Percentiles rank a stretch among this genome's conserved stretches.
phyloP scores from a whole-genome alignment of 106 monocot genomes.

The Apostasia ramifera region DNA sequence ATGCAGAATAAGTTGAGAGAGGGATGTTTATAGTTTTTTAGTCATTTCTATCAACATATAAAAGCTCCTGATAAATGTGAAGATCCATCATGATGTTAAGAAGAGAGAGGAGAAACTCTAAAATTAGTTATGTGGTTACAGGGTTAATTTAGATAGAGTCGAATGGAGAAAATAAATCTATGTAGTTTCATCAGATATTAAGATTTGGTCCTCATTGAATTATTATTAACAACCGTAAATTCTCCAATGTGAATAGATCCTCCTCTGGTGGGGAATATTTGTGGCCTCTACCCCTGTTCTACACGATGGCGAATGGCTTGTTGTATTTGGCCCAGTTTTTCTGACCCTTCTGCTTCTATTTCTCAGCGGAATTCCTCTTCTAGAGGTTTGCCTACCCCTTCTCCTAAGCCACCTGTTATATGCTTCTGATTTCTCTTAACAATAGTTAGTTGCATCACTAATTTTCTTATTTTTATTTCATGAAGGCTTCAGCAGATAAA shows the following conservation, averaged over 20 bases:
- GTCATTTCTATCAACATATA: too few species aligned
- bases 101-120: too few species aligned
- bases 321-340: slow-evolving; percentile 69
- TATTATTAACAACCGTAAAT: too few species aligned
- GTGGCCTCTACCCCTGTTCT: slow-evolving; percentile 88
- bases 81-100: too few species aligned
- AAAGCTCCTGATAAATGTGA: too few species aligned
- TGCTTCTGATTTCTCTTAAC: neutral
- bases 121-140: too few species aligned
- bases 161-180: too few species aligned
- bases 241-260: slow-evolving; percentile 33
- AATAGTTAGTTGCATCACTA: neutral
- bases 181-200: too few species aligned
- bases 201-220: too few species aligned
- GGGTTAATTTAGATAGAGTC: too few species aligned
- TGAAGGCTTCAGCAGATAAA: slow-evolving; percentile 76
- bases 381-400: slow-evolving; percentile 46
- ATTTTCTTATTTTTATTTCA: neutral
- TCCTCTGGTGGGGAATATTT: slow-evolving; percentile 99
- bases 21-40: too few species aligned
- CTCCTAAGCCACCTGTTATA: neutral
- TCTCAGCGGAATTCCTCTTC: slow-evolving; percentile 85
- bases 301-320: slow-evolving; percentile 72
- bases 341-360: slow-evolving; percentile 80
- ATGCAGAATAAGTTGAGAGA: too few species aligned